These are phyloP conservation scores for Prosopis cineraria DNA, from an alignment of 306 rosid species.

Conservation along the genomic window DNA sequence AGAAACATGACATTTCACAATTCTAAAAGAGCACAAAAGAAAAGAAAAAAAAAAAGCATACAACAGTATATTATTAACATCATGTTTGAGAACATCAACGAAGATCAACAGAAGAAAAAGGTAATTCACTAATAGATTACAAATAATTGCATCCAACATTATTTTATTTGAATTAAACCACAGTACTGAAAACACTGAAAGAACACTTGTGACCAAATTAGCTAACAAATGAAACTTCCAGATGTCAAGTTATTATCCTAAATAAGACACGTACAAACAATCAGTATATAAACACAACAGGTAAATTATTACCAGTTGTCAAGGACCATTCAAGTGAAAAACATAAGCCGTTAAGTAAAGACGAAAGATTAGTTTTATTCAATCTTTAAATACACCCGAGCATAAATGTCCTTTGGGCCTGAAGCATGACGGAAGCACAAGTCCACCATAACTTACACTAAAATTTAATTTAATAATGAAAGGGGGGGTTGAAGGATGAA, in stretches of 20 bases:
- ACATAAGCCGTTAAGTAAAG: not conserved
- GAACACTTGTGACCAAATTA: not conserved
- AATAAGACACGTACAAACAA: not conserved
- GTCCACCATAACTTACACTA: not conserved
- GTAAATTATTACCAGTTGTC: not conserved
- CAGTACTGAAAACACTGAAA: not conserved
- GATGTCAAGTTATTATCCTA: not conserved
- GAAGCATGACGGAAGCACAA: not conserved
- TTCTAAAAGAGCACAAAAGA: not conserved
- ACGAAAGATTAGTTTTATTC: not conserved
- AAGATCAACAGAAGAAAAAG: slow-evolving; percentile 12
- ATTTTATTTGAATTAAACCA: not conserved
- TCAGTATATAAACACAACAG: not conserved
- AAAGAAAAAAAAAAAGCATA: slow-evolving; percentile 19
- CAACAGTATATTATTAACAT: not conserved
- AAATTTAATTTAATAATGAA: not conserved
- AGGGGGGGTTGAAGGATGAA: not conserved
- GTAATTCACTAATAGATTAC: slow-evolving; percentile 7
- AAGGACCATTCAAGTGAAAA: not conserved
- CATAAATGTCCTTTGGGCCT: not conserved
- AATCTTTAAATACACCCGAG: not conserved
- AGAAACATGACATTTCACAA: slow-evolving; percentile 1
- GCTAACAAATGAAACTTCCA: not conserved
- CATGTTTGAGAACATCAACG: slow-evolving; percentile 9
- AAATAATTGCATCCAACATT: not conserved